Base-by-base conservation (phyloP, 2,329 filamentous ascomycete genomes). In the Fusarium cicatricum region DNA sequence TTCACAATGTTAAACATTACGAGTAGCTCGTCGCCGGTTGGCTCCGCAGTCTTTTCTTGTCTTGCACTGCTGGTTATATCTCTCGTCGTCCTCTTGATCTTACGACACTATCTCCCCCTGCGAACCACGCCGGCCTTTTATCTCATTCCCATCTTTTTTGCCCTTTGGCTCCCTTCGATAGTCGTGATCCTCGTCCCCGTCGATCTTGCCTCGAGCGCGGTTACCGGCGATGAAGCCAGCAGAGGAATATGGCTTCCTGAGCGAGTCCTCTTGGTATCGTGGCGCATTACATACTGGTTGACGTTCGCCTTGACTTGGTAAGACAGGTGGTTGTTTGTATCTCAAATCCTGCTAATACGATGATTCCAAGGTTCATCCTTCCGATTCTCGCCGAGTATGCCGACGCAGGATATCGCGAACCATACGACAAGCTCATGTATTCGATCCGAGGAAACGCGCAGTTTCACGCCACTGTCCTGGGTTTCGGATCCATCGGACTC, bases 241-340 rank as follows among this genome's bases (percentile, higher is more conserved):
- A 85, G 89, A 65, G 95, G 93, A 29, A 90, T 99, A 70, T 97
- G 93, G 91, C 83, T 99, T 29, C 90, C 91, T 5, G 82, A 90
- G 63, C 80, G 87, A 43, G 84, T 93, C 23, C 81, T 97, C 42
- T 80, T 96, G 69, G 91, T 97, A 19, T 89, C 90, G 53, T 99
- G 95, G 95, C 86, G 94, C 71, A 94, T 99, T 62, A 89, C 90
- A 16, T 99, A 99, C 77, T 99, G 95, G 95, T 81, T 99, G 50
- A 98, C 94, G 0, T 99, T 99, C 77, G 87, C 88, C 44, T 78
- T 99, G 70, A 98, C 94, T 51, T 99, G 95, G 95, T 94, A 79
- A 44, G 82, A 66, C 37, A 42, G 34, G 21, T 41, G 28, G 15
- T 7, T 38, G 39, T 12, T 40, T n/a, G 21, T 11, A 31, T 17